These are phyloP conservation scores for Dalbergia oliveri DNA, from an alignment of 306 rosid genomes.

Conservation along the genomic window DNA sequence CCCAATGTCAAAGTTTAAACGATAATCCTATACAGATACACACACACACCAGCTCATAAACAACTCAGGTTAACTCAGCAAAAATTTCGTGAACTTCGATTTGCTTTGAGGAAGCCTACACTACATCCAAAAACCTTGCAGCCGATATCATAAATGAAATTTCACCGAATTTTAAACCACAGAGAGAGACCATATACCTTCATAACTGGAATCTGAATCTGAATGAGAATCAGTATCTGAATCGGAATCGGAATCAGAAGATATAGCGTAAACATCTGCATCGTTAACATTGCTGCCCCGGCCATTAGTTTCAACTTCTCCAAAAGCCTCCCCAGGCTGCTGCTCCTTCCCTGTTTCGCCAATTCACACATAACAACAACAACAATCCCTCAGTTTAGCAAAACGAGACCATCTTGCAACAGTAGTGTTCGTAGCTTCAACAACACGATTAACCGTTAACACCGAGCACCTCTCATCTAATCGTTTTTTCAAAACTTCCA, in stretches of 20 bases:
- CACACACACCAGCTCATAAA: not conserved
- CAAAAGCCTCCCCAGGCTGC: slow-evolving; percentile 23
- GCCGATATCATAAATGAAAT: slow-evolving; percentile 15
- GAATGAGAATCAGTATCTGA: not conserved
- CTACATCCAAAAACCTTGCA: slow-evolving; percentile 6
- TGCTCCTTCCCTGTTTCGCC: slow-evolving; percentile 38
- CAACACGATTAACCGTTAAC: slow-evolving; percentile 30
- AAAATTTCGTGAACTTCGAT: slow-evolving; percentile 1
- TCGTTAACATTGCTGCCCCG: slow-evolving; percentile 12
- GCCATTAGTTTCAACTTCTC: slow-evolving; percentile 17
- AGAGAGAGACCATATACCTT: slow-evolving; percentile 26
- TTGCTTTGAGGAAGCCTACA: not conserved
- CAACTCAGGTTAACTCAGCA: slow-evolving; percentile 9
- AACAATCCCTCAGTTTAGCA: not conserved
- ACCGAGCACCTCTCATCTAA: not conserved
- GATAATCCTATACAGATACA: not conserved
- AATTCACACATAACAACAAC: slow-evolving; percentile 32
- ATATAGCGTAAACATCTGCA: slow-evolving; percentile 8
- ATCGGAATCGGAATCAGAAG: slow-evolving; percentile 7
- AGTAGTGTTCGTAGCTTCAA: not conserved
- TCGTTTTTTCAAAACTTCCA: slow-evolving; percentile 2
- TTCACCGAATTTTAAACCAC: slow-evolving; percentile 11
- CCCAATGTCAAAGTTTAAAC: slow-evolving; percentile 31
- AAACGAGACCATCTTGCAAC: not conserved
- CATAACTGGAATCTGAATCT: slow-evolving; percentile 21